Evolutionary conservation across 2,329 filamentous ascomycete genomes (phyloP), one percentile per base, ranked within the genome.

Genomic region (Curvularia spicifera): DNA sequence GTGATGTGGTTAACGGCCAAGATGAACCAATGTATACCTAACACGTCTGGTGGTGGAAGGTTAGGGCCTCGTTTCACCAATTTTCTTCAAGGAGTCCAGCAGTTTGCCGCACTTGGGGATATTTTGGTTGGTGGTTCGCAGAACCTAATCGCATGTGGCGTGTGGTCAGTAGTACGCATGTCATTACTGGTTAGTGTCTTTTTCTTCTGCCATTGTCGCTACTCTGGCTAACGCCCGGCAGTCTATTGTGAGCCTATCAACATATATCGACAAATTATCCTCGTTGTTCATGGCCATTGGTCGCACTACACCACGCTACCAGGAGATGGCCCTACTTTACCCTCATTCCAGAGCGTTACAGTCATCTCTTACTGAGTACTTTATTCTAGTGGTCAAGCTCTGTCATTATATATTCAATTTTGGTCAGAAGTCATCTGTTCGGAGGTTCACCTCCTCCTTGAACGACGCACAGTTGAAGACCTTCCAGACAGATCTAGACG

Each of bases 261-360:
- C 75, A 0, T 77, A 76, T 43, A 56, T 80, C 0, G 79, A 81
- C 0, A 79, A 74, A 29, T 12, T 80, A 1, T 75, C 80, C 0
- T 28, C 45, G 0, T 59, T 82, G 0, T 71, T 82, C 43, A 81
- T 82, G 79, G 61, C 58, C 0, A 59, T 75, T 13, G 80, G 80
- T 5, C 73, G 74, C 71, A 67, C 28, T 1, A 75, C 72, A 0
- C 76, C 78, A 1, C 80, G 80, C 5, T 74, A 78, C 0, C 76
- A 80, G 49, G 67, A 79, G 37, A 61, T 82, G 64, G 74, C 73
- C 0, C 39, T 76, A 2, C 60, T 82, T 0, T 81, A 80, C 53
- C 73, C 76, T 0, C 71, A 59, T 18, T 82, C 79, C 0, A 75
- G 70, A 9, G 51, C 46, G 0, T 63, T 82, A 2, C 77, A 78